Evolutionary conservation across 192 early-diverging fungal genomes (phyloP), one percentile per base, ranked within the genome.

Genomic region (Glomus cerebriforme): DNA sequence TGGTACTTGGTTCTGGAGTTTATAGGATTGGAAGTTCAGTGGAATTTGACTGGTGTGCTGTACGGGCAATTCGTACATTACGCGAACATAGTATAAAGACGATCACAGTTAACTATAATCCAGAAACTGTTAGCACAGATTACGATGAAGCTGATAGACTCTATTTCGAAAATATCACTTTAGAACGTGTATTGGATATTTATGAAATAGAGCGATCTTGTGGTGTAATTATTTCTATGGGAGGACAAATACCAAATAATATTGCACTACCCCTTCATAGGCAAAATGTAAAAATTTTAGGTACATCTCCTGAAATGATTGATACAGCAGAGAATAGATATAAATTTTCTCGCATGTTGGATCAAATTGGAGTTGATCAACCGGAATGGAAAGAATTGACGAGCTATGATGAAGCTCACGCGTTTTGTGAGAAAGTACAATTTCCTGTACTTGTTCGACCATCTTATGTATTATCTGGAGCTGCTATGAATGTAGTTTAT

Each of bases 61-160:
- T 93, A 10, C 90, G 89, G 27, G 90, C 89, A 60, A 95, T 95
- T 82, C 95, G 94, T 67, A 90, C 90, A n/a, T 88, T 99, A 13
- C 92, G 94, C 35, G 81, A 89, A 39, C 79, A 94, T 34, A 94
- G 95, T 68, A 88, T 90, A 79, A 91, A 91, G 81, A 99, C 97
- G 1, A 87, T 99, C 22, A 98, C 97, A 96, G 92, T 99, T 79
- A 99, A 99, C 86, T 99, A 99, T 90, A 99, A 99, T 84, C 97
- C 97, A 17, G 97, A 99, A 84, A 99, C 97, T 1, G 97, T 99
- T 29, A 97, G 96, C 19, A 97, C 97, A 29, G 97, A 99, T 83
- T 99, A 96, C 82, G 97, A 97, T 86, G 97, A 99, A 86, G 95
- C 94, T 83, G 96, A 99, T 75, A 92, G 97, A 54, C 89, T 99